Evolutionary conservation across 768 basidiomycete genomes (phyloP).

Genomic region (Nidularia pulvinata): DNA sequence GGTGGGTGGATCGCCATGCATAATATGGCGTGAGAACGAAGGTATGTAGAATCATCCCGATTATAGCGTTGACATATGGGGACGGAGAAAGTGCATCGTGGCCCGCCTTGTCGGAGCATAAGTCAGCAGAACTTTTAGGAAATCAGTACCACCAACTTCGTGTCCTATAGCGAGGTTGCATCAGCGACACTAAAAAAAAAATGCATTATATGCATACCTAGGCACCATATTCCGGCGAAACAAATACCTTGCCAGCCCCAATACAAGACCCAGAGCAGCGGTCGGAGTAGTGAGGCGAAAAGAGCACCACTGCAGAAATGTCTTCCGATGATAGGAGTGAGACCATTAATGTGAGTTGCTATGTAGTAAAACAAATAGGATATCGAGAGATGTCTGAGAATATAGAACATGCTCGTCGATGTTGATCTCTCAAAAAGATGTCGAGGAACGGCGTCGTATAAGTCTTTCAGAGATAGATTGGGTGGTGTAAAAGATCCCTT

Average conservation of each 20-base stretch:
- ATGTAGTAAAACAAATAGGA: slow-evolving; percentile 34
- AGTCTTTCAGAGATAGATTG: slow-evolving; percentile 35
- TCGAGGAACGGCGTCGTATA: slow-evolving; percentile 46
- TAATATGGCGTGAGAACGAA: slow-evolving; percentile 57
- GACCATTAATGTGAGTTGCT: slow-evolving; percentile 30
- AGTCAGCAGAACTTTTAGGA: not conserved
- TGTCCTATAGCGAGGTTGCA: slow-evolving; percentile 27
- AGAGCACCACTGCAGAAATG: slow-evolving; percentile 1
- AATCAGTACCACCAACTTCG: slow-evolving; percentile 25
- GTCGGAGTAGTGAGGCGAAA: too few species aligned
- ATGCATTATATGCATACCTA: slow-evolving; percentile 25
- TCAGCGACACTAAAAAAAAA: not conserved
- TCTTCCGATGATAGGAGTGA: not conserved
- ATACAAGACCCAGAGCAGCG: slow-evolving; percentile 35
- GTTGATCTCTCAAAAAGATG: slow-evolving; percentile 47
- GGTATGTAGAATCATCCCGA: slow-evolving; percentile 42
- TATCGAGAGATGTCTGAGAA: slow-evolving; percentile 38
- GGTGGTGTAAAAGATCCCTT: slow-evolving; percentile 38
- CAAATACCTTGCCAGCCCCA: slow-evolving; percentile 51
- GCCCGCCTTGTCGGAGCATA: slow-evolving; percentile 32
- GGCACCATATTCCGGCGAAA: slow-evolving; percentile 42
- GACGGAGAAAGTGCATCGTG: slow-evolving; percentile 46
- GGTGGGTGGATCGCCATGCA: slow-evolving; percentile 69
- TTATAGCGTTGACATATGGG: slow-evolving; percentile 27
- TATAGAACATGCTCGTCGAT: slow-evolving; percentile 37